phyloP scores from a whole-genome alignment of 495 filamentous ascomycete genomes.

The Hypoxylon intermedium region DNA sequence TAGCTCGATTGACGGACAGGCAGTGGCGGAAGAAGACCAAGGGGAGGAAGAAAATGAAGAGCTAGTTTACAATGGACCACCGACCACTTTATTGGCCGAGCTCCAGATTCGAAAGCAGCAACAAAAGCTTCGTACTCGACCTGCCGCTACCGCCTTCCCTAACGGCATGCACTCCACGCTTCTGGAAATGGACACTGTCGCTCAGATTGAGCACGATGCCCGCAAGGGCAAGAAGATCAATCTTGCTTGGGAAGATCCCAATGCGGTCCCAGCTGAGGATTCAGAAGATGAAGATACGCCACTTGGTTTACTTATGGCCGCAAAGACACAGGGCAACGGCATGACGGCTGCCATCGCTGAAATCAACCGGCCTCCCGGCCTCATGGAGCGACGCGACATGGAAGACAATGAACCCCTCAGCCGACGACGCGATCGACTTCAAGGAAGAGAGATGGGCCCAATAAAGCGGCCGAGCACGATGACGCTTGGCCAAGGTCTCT shows the following conservation, averaged over 20 bases:
- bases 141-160: constrained; percentile 68
- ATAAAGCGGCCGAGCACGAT: constrained; percentile 54
- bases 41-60: constrained; percentile 49
- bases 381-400: constrained; percentile 82
- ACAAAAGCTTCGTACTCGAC: constrained; percentile 75
- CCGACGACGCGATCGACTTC: constrained; percentile 75
- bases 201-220: constrained; percentile 79
- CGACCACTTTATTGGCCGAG: constrained; percentile 91
- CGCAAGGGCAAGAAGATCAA: constrained; percentile 76
- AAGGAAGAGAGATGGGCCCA: constrained; percentile 56
- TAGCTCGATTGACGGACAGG: constrained; percentile 41
- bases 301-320: constrained; percentile 77
- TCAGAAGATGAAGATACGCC: constrained; percentile 79
- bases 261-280: constrained; percentile 44
- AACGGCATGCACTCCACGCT: constrained; percentile 88
- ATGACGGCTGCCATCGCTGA: constrained; percentile 61
- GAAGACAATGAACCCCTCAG: constrained; percentile 94
- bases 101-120: constrained; percentile 87
- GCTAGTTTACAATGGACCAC: constrained; percentile 66
- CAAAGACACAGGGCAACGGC: constrained; percentile 60
- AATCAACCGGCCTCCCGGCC: constrained; percentile 72
- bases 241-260: constrained; percentile 86
- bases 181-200: constrained; percentile 88
- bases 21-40: constrained; percentile 50
- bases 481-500: constrained; percentile 41